These are phyloP conservation scores for Lithocarpus polystachyus DNA, from an alignment of 306 rosid species.

Conservation along the genomic window DNA sequence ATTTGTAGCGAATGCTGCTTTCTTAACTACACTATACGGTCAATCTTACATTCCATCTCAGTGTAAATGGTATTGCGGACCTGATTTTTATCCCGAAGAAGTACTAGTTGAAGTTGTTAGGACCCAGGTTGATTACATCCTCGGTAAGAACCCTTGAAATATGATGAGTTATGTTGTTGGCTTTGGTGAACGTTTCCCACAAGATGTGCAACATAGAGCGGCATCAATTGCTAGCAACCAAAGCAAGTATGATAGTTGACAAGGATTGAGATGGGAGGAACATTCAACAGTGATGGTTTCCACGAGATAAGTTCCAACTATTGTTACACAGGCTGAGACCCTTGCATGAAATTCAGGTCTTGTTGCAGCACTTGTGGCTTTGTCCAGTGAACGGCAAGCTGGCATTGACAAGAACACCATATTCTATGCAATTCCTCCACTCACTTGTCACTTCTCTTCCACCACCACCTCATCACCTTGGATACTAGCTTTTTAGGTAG, in stretches of 20 bases:
- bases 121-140: conserved; percentile 19
- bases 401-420: conserved; percentile 18
- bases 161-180: conserved; percentile 24
- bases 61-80: conserved; percentile 7
- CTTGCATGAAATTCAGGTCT: conserved; percentile 28
- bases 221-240: conserved; percentile 16
- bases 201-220: conserved; percentile 14
- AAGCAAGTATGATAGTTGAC: conserved; percentile 2
- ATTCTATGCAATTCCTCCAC: background rate
- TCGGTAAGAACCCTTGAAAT: conserved; percentile 4
- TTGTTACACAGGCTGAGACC: conserved; percentile 8
- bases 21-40: conserved; percentile 10
- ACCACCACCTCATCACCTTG: conserved; percentile 8
- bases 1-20: conserved; percentile 1
- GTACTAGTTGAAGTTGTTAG: background rate
- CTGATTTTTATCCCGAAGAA: background rate
- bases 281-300: conserved; percentile 5
- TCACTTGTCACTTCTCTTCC: background rate
- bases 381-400: background rate
- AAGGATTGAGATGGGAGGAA: conserved; percentile 22
- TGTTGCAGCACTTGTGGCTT: conserved; percentile 27
- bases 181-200: conserved; percentile 13
- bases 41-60: background rate
- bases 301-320: conserved; percentile 13
- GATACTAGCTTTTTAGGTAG: background rate